Evolutionary conservation across 1,284 basidiomycete species (phyloP).

Genomic region (Sanghuangporus sanghuang): DNA sequence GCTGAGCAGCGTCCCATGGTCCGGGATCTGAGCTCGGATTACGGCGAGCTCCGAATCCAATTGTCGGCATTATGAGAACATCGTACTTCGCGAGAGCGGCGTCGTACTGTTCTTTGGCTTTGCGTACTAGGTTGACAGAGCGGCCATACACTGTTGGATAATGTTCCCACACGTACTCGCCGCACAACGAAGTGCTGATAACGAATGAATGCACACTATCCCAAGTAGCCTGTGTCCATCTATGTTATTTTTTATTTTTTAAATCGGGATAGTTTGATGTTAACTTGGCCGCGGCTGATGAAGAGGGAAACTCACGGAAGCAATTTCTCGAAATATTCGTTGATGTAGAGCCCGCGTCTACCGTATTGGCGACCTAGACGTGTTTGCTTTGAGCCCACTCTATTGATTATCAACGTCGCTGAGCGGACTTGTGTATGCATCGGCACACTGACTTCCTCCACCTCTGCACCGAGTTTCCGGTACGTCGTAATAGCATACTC

Average conservation of each 20-base stretch:
- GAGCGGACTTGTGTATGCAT: constrained; percentile 26
- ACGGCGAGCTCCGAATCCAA: constrained; percentile 22
- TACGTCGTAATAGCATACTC: constrained; percentile 31
- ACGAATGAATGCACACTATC: constrained; percentile 27
- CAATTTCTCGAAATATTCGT: constrained; percentile 32
- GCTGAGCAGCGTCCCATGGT: not conserved
- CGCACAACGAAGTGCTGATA: constrained; percentile 16
- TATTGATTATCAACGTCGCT: constrained; percentile 24
- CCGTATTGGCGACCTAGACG: constrained; percentile 26
- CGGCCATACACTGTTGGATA: constrained; percentile 31
- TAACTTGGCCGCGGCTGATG: not conserved
- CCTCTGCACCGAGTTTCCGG: constrained; percentile 32
- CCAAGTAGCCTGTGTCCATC: constrained; percentile 35
- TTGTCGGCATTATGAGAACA: constrained; percentile 41
- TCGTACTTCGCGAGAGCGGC: constrained; percentile 33
- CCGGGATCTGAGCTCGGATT: not conserved
- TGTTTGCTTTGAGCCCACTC: constrained; percentile 22
- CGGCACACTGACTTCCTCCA: constrained; percentile 36
- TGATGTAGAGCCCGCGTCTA: constrained; percentile 33
- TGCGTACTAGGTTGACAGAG: constrained; percentile 37
- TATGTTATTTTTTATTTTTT: not conserved
- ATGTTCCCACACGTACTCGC: constrained; percentile 26
- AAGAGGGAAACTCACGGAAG: constrained; percentile 23
- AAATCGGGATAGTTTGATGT: not conserved
- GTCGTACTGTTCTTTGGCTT: constrained; percentile 37